phyloP scores from a whole-genome alignment of 352 stramenopile species.

The Pythium chondricola region DNA sequence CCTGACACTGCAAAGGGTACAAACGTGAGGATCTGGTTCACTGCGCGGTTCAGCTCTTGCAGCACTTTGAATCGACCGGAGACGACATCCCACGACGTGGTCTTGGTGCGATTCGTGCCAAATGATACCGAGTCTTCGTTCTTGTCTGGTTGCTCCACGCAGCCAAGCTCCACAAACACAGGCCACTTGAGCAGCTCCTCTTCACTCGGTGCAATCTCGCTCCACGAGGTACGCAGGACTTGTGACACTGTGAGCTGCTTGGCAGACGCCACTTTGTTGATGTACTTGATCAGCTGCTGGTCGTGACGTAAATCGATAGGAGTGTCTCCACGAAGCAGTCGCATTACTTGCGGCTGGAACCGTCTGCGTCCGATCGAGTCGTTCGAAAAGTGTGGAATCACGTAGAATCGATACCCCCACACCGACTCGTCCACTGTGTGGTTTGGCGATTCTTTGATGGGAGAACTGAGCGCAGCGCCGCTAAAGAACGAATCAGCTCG shows the following conservation, averaged over 20 bases:
- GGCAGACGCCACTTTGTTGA: slow-evolving; percentile 49
- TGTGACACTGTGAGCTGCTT: slow-evolving; percentile 47
- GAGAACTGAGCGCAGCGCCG: too few relatives aligned
- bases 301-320: slow-evolving; percentile 30
- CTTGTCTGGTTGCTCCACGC: slow-evolving; percentile 4
- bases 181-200: slow-evolving; percentile 69
- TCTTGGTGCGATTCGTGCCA: background rate
- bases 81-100: slow-evolving; percentile 26
- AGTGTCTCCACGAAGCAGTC: slow-evolving; percentile 1
- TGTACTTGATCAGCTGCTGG: slow-evolving; percentile 65
- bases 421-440: background rate
- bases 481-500: too few relatives aligned
- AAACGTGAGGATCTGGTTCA: slow-evolving; percentile 57
- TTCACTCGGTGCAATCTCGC: slow-evolving; percentile 47
- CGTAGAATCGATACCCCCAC: slow-evolving; percentile 72
- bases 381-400: slow-evolving; percentile 61
- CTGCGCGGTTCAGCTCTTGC: slow-evolving; percentile 60
- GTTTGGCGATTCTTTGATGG: too few relatives aligned
- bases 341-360: slow-evolving; percentile 31
- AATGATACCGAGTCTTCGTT: background rate
- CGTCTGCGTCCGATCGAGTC: slow-evolving; percentile 41
- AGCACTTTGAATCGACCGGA: slow-evolving; percentile 63
- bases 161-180: slow-evolving; percentile 53
- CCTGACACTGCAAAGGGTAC: slow-evolving; percentile 18
- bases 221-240: slow-evolving; percentile 48